Evolutionary conservation across 2,329 filamentous ascomycete species (phyloP), one percentile per base, ranked within the genome.

Genomic region (Fusarium annulatum): DNA sequence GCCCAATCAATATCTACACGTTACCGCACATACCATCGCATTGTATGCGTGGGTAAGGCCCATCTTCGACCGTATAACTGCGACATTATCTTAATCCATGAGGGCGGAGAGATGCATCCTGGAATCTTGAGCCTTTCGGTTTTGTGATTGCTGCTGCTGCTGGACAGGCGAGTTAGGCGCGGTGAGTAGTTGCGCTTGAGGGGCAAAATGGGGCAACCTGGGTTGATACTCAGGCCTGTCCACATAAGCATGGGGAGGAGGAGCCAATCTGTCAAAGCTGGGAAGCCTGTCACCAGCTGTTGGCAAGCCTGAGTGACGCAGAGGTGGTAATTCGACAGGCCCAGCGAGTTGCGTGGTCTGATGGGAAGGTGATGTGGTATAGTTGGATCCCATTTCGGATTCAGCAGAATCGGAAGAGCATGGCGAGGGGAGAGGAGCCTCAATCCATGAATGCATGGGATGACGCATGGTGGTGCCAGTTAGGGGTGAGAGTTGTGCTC

Each of bases 321-420:
- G 77, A 1, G 80, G 81, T 36, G 86, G 85, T n/a, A 87, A 78
- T 62, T 85, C 83, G 43, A 85, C 79, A 3, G 83, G 82, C 16
- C 81, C 77, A 82, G 80, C 62, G 82, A 78, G 59, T 79, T 56
- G 82, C 65, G 72, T 79, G 84, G 76, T 65, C 42, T 70, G 78
- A 78, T 83, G 77, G 21, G 78, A 21, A n/a, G 90, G 89, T 16
- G 91, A 92, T 36, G 87, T 87, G 8, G 90, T 90, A 79, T 89
- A 89, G 63, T 88, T 86, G 3, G 91, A 92, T 71, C 88, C 88
- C 34, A 85, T 85, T 80, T 96, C 94, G 1, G 93, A 94, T 56
- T 86, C 84, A 5, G 92, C 93, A 1, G 83, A 84, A 34, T 80
- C 78, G 43, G 88, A 86, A 60, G 79, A 79, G 61, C 76, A 79